These are phyloP conservation scores for Stereum hirsutum DNA, from an alignment of 1,284 basidiomycete genomes.

Conservation along the genomic window DNA sequence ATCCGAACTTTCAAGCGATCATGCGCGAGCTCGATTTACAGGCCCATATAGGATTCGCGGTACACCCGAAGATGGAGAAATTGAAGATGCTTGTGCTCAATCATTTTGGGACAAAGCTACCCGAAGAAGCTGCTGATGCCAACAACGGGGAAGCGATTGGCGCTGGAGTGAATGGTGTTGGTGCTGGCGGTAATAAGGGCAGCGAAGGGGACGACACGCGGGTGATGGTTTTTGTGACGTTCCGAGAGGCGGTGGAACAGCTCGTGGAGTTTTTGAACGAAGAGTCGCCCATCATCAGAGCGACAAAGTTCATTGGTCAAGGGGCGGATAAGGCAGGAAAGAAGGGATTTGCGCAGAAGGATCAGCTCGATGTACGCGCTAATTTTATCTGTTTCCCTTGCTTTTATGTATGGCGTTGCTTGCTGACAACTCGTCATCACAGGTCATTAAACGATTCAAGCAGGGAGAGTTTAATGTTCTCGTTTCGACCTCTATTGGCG, in stretches of 20 bases:
- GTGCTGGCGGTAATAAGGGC: too few species aligned
- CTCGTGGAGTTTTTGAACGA: slow-evolving; percentile 73
- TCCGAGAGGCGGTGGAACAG: slow-evolving; percentile 85
- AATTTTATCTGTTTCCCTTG: slow-evolving; percentile 1
- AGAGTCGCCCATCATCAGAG: slow-evolving; percentile 67
- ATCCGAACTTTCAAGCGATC: slow-evolving; percentile 52
- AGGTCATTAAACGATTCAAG: slow-evolving; percentile 86
- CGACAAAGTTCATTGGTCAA: slow-evolving; percentile 88
- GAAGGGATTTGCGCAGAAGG: slow-evolving; percentile 85
- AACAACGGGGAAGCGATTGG: slow-evolving; percentile 26
- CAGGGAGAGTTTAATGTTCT: slow-evolving; percentile 84
- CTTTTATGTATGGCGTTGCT: slow-evolving; percentile 5
- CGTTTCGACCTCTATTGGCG: slow-evolving; percentile 95
- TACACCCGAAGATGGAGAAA: slow-evolving; percentile 92
- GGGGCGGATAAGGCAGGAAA: slow-evolving; percentile 78
- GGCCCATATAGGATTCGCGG: slow-evolving; percentile 39
- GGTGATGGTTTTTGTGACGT: slow-evolving; percentile 96
- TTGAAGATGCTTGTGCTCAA: slow-evolving; percentile 70
- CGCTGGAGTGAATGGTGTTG: slow-evolving; percentile 3
- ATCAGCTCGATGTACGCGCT: slow-evolving; percentile 72
- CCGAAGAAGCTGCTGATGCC: slow-evolving; percentile 35
- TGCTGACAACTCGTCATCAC: slow-evolving; percentile 6
- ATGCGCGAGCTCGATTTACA: slow-evolving; percentile 57
- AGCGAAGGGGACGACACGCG: slow-evolving; percentile 38
- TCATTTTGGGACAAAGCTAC: slow-evolving; percentile 67